Percentiles rank a stretch among this genome's conserved stretches.
phyloP scores from a whole-genome alignment of 2,329 filamentous ascomycete genomes.

The Balansia obtecta region DNA sequence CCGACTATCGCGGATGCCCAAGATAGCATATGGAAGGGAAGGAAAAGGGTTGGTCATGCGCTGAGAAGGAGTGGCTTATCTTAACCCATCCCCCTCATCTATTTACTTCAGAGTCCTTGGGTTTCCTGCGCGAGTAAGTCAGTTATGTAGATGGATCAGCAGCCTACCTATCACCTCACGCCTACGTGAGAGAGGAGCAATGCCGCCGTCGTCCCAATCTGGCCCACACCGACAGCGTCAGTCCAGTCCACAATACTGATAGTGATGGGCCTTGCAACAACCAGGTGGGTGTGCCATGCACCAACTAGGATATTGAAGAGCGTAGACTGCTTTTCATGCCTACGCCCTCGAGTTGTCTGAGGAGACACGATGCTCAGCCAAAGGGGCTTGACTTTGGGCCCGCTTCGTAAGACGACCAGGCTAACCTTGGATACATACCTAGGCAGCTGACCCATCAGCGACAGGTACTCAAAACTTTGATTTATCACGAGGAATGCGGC shows the following conservation, averaged over 20 bases:
- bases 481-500: slow-evolving; percentile 3
- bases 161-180: not conserved
- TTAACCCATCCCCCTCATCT: not conserved
- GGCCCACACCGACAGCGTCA: not conserved
- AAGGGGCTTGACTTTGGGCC: slow-evolving; percentile 4
- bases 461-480: slow-evolving; percentile 3
- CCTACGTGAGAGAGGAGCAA: not conserved
- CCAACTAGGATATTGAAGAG: not conserved
- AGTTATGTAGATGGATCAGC: not conserved
- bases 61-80: not conserved
- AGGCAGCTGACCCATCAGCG: not conserved
- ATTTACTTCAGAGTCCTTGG: not conserved
- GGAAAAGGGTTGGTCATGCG: not conserved
- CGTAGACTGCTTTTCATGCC: not conserved
- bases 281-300: not conserved
- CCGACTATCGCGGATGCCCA: not conserved
- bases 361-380: slow-evolving; percentile 2
- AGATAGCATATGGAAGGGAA: not conserved
- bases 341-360: slow-evolving; percentile 3
- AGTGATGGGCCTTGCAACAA: not conserved
- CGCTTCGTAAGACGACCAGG: slow-evolving; percentile 5
- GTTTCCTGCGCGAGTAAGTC: slow-evolving; percentile 1
- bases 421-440: slow-evolving; percentile 1
- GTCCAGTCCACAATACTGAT: not conserved
- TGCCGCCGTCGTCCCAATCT: not conserved